phyloP scores from a whole-genome alignment of 1,139 yeast genomes.

The Zygotorulaspora mrakii region DNA sequence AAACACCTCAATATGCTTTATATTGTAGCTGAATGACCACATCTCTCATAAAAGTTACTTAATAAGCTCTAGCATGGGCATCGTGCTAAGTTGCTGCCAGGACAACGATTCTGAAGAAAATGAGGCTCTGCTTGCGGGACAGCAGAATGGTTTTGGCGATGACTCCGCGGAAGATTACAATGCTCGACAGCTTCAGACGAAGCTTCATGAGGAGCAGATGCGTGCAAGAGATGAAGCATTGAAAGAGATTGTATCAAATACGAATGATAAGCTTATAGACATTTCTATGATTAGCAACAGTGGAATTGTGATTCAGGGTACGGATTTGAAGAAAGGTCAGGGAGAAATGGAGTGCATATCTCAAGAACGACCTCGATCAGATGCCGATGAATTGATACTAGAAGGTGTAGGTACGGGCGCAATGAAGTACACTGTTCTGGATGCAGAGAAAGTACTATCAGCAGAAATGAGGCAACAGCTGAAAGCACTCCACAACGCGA shows the following conservation, averaged over 20 bases:
- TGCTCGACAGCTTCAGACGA: conserved; percentile 26
- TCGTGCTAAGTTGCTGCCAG: conserved; percentile 26
- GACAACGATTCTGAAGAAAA: conserved; percentile 24
- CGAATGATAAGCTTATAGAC: conserved; percentile 39
- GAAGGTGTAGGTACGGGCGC: not conserved
- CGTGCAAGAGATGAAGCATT: conserved; percentile 37
- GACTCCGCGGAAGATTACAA: conserved; percentile 18
- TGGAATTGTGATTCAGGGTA: conserved; percentile 33
- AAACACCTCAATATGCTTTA: no score
- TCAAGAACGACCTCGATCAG: conserved; percentile 2
- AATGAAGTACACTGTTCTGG: conserved; percentile 10
- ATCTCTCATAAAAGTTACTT: not conserved
- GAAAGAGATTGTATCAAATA: conserved; percentile 39
- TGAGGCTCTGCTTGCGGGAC: conserved; percentile 29
- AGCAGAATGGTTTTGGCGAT: conserved; percentile 34
- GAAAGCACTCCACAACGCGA: conserved; percentile 13
- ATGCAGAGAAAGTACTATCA: conserved; percentile 12
- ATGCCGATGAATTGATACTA: not conserved
- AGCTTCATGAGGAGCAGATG: conserved; percentile 33
- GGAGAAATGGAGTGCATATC: conserved; percentile 1
- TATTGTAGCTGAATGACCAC: no score
- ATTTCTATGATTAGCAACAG: conserved; percentile 37
- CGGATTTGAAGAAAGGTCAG: conserved; percentile 18
- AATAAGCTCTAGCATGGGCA: conserved; percentile 23
- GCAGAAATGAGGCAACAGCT: conserved; percentile 11